Evolutionary conservation across 1,139 yeast genomes (phyloP).

Genomic region (Nakaseomyces glabratus): DNA sequence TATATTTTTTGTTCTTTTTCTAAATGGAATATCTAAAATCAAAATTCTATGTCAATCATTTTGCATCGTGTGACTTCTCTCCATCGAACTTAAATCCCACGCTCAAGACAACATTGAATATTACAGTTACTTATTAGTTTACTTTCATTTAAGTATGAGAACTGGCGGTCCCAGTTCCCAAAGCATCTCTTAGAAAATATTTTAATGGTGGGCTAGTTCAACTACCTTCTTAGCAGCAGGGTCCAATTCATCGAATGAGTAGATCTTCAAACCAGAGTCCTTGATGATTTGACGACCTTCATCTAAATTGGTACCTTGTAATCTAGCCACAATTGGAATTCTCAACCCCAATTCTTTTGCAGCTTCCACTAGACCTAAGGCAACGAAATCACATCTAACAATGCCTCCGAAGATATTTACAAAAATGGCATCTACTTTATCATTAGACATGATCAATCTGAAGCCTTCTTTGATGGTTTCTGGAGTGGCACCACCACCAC

Average conservation of each 20-base stretch:
- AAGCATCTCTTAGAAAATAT: too few species aligned
- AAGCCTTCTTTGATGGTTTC: constrained; percentile 96
- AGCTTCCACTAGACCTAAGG: constrained; percentile 92
- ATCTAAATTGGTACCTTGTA: constrained; percentile 94
- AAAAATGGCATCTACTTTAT: constrained; percentile 87
- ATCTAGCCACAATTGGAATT: constrained; percentile 94
- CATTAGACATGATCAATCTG: constrained; percentile 82
- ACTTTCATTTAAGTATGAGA: too few species aligned
- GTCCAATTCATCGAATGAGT: constrained; percentile 85
- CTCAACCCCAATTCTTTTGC: constrained; percentile 81
- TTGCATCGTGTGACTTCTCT: too few species aligned
- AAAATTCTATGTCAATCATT: too few species aligned
- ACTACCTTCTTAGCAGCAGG: constrained; percentile 97
- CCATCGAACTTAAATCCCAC: too few species aligned
- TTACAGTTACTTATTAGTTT: too few species aligned
- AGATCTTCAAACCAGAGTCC: constrained; percentile 88
- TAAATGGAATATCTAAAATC: too few species aligned
- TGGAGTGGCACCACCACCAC: constrained; percentile 99
- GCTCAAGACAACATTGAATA: too few species aligned
- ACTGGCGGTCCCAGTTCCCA: too few species aligned
- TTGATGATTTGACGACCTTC: constrained; percentile 80
- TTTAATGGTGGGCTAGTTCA: constrained; percentile 43
- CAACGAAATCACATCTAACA: constrained; percentile 98
- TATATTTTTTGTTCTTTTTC: too few species aligned
- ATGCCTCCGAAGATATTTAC: constrained; percentile 99